Conservation (phyloP, 306 rosid genomes). For the Notholithocarpus densiflorus region DNA sequence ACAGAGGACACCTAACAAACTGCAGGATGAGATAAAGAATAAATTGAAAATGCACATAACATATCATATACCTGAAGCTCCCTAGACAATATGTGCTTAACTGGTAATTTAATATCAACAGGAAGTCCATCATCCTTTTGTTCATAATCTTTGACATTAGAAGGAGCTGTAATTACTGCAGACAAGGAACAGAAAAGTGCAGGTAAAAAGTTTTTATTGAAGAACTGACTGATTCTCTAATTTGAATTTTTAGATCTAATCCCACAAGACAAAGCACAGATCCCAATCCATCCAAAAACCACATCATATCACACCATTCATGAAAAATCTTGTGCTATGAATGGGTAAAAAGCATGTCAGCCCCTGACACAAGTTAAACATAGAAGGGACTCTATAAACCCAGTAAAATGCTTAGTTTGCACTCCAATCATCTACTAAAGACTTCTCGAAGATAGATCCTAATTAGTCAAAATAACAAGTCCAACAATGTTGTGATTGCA, state of each 20-base stretch:
- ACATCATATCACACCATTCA: background rate
- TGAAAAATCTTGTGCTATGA: background rate
- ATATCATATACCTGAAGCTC: conserved; percentile 69
- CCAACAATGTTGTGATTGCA: background rate
- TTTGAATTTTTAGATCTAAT: background rate
- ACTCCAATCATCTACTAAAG: background rate
- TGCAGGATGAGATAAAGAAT: background rate
- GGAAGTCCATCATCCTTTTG: conserved; percentile 73
- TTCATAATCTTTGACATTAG: conserved; percentile 60
- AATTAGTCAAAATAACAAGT: background rate
- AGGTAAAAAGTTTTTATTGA: background rate
- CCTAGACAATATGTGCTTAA: conserved; percentile 68
- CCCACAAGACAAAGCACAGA: background rate
- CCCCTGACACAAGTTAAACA: background rate
- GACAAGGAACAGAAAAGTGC: conserved; percentile 7
- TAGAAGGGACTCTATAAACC: background rate
- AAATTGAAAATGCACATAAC: conserved; percentile 10
- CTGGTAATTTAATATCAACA: conserved; percentile 68
- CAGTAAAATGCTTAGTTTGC: background rate
- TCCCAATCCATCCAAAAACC: background rate
- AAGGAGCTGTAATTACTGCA: conserved; percentile 40
- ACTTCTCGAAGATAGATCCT: background rate
- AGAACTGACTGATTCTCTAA: background rate
- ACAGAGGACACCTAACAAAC: conserved; percentile 15
- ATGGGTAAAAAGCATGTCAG: background rate